Evolutionary conservation across 176 grass and related monocot genomes (phyloP).

Genomic region (Musa troglodytarum): DNA sequence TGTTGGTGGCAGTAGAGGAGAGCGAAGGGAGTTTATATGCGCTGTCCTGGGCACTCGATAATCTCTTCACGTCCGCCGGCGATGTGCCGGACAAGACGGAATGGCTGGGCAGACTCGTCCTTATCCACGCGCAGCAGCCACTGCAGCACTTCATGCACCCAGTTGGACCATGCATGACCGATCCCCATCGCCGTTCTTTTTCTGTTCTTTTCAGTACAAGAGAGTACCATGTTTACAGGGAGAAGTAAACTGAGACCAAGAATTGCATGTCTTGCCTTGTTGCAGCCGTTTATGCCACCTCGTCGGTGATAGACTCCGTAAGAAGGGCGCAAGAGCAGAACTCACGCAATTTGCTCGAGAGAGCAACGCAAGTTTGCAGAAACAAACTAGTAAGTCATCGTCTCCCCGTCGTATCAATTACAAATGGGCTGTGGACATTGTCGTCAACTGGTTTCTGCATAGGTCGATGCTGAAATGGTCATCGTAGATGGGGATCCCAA

Average conservation of each 20-base stretch:
- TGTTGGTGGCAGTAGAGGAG: conserved; percentile 63
- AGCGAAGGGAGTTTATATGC: conserved; percentile 70
- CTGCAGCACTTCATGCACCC: conserved; percentile 52
- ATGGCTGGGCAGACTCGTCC: conserved; percentile 21
- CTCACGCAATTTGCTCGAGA: conserved; percentile 30
- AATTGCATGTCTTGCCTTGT: background rate
- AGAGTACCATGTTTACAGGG: background rate
- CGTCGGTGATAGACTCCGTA: conserved; percentile 33
- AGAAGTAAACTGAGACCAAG: background rate
- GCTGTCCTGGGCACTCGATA: conserved; percentile 62
- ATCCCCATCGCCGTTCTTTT: background rate
- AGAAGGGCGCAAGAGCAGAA: conserved; percentile 49
- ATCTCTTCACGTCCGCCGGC: conserved; percentile 25
- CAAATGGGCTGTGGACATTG: background rate
- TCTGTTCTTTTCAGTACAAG: background rate
- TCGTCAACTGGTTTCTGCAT: background rate
- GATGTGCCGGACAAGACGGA: background rate
- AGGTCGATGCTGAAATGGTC: conserved; percentile 32
- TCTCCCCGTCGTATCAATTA: background rate
- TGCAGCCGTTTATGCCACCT: conserved; percentile 32
- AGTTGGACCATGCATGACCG: conserved; percentile 39
- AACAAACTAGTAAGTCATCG: conserved; percentile 22
- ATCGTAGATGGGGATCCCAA: conserved; percentile 75
- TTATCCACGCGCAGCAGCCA: conserved; percentile 56
- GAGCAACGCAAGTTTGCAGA: conserved; percentile 42